Percentiles rank a stretch among this genome's conserved stretches.
Conservation (phyloP, 2,329 filamentous ascomycete species). For the Trichoderma hamatum region DNA sequence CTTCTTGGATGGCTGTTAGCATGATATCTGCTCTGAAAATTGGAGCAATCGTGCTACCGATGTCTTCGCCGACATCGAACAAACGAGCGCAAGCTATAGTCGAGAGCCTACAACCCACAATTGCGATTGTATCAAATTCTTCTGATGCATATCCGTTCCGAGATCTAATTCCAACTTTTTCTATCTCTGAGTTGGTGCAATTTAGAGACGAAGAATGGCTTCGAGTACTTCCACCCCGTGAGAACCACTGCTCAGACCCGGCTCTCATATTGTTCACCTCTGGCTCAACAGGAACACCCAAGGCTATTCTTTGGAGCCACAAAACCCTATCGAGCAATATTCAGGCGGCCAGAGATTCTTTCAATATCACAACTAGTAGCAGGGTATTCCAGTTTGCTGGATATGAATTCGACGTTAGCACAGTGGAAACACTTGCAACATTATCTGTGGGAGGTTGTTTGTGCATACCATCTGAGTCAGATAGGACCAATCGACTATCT, state of each 20-base stretch:
- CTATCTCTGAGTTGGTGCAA: not conserved
- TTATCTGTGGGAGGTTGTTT: conserved; percentile 7
- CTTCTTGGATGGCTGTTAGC: conserved; percentile 32
- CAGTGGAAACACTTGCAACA: not conserved
- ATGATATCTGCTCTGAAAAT: conserved; percentile 34
- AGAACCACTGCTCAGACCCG: not conserved
- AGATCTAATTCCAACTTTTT: not conserved
- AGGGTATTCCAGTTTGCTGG: conserved; percentile 19
- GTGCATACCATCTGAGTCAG: conserved; percentile 18
- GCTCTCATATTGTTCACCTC: conserved; percentile 53
- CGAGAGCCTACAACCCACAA: conserved; percentile 25
- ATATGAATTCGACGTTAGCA: conserved; percentile 20
- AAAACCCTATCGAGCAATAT: not conserved
- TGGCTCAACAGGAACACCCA: conserved; percentile 54
- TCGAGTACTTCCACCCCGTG: not conserved
- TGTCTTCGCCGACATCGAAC: conserved; percentile 33
- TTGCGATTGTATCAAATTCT: conserved; percentile 29
- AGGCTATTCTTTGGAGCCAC: conserved; percentile 48
- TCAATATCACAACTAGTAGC: not conserved
- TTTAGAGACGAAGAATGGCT: not conserved
- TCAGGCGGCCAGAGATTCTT: not conserved
- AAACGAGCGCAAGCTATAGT: conserved; percentile 29
- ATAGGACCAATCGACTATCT: not conserved
- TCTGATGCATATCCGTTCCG: conserved; percentile 15
- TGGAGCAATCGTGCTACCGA: conserved; percentile 33